Conservation (phyloP, 768 basidiomycete species). For the Kwoniella mangroviensis region DNA sequence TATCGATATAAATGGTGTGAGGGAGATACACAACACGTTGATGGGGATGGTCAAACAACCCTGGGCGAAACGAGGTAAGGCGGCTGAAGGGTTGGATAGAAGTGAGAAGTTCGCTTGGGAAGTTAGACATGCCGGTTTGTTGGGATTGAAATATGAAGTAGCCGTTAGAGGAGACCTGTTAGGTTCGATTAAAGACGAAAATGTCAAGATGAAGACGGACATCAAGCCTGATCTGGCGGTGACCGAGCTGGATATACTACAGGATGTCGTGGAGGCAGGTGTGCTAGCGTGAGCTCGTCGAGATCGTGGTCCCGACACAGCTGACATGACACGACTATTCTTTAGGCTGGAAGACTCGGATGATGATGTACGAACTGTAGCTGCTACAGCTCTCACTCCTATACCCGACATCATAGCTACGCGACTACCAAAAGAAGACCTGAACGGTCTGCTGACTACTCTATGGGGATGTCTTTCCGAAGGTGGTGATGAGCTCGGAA, state of each 20-base stretch:
- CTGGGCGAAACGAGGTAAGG: slow-evolving; percentile 61
- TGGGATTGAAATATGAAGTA: slow-evolving; percentile 97
- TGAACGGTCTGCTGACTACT: slow-evolving; percentile 76
- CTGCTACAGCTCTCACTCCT: slow-evolving; percentile 87
- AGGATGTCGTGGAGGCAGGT: slow-evolving; percentile 85
- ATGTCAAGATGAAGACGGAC: slow-evolving; percentile 48
- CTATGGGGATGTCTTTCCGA: slow-evolving; percentile 88
- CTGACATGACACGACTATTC: too few relatives aligned
- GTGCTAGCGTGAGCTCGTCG: slow-evolving; percentile 74
- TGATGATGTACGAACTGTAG: slow-evolving; percentile 95
- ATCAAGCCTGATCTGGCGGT: slow-evolving; percentile 38
- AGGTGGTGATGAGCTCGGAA: slow-evolving; percentile 95
- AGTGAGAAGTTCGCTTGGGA: slow-evolving; percentile 78
- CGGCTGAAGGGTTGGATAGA: slow-evolving; percentile 39
- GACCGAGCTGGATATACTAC: slow-evolving; percentile 61
- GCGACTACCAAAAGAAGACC: slow-evolving; percentile 68
- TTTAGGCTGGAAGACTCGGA: slow-evolving; percentile 84
- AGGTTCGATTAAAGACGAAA: slow-evolving; percentile 6
- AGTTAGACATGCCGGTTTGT: slow-evolving; percentile 93
- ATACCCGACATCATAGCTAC: slow-evolving; percentile 81
- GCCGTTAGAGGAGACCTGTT: slow-evolving; percentile 89
- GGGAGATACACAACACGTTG: slow-evolving; percentile 79
- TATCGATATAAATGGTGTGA: slow-evolving; percentile 79
- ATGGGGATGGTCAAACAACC: slow-evolving; percentile 93
- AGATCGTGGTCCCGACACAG: slow-evolving; percentile 8